Evolutionary conservation across 2,329 filamentous ascomycete species (phyloP).

Genomic region (Annulohypoxylon truncatum): DNA sequence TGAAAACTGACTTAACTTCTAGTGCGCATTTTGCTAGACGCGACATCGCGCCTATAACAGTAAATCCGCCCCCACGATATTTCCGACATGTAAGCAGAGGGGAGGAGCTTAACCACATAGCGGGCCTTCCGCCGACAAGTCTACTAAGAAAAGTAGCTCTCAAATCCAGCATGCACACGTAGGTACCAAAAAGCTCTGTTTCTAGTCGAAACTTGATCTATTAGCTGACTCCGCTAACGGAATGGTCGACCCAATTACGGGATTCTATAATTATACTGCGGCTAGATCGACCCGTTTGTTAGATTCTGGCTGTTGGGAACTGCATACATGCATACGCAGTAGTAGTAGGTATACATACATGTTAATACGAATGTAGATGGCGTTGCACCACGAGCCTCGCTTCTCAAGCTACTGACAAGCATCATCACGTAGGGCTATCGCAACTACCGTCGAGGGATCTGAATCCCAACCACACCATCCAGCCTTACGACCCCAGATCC

Average conservation of each 20-base stretch:
- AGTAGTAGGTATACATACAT: no score
- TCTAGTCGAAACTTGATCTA: slow-evolving; percentile 3
- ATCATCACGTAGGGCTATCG: slow-evolving; percentile 10
- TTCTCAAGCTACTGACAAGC: slow-evolving; percentile 13
- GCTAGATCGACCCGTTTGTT: background rate
- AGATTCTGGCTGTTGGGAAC: slow-evolving; percentile 1
- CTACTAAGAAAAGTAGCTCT: slow-evolving; percentile 14
- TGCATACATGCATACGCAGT: background rate
- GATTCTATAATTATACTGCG: slow-evolving; percentile 31
- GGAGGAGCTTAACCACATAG: background rate
- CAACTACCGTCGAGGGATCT: slow-evolving; percentile 20
- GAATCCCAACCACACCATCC: slow-evolving; percentile 14
- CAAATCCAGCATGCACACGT: slow-evolving; percentile 1
- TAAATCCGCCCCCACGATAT: background rate
- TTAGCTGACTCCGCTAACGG: background rate
- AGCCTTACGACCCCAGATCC: slow-evolving; percentile 34
- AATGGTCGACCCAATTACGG: background rate
- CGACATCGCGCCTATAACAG: background rate
- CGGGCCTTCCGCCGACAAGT: slow-evolving; percentile 9
- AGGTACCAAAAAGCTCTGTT: background rate
- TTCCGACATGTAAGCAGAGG: background rate
- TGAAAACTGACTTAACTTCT: background rate
- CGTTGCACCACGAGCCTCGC: slow-evolving; percentile 3
- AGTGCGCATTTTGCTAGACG: background rate
- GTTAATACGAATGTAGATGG: background rate